Evolutionary conservation across 1,139 yeast species (phyloP).

Genomic region (Kodamaea plutei): DNA sequence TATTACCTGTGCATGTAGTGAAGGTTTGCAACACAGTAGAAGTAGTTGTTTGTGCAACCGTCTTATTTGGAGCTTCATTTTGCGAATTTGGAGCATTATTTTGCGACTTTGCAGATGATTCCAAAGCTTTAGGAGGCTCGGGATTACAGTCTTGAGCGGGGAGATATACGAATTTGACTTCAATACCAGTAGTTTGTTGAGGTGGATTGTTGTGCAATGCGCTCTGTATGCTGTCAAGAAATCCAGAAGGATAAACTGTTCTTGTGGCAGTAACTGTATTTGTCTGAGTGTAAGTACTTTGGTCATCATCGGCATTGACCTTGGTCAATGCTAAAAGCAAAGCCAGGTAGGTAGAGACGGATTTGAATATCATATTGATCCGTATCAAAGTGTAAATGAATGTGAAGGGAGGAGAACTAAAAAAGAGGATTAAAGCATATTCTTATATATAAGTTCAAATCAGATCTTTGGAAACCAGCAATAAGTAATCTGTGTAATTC

Average conservation of each 20-base stretch:
- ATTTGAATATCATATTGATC: constrained; percentile 15
- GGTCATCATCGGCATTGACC: constrained; percentile 11
- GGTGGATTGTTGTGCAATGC: constrained; percentile 23
- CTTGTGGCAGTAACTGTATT: constrained; percentile 30
- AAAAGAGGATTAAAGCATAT: too few relatives aligned
- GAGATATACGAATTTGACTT: constrained; percentile 28
- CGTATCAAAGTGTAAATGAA: too few relatives aligned
- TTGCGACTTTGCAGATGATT: background rate
- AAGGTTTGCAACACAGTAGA: background rate
- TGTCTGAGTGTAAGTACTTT: background rate
- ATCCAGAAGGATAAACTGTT: constrained; percentile 28
- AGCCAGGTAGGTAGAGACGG: constrained; percentile 12
- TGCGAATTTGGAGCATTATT: background rate
- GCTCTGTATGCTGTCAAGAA: constrained; percentile 19
- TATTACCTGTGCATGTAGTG: constrained; percentile 6
- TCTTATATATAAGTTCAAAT: too few relatives aligned
- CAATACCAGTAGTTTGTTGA: constrained; percentile 25
- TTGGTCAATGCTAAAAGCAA: constrained; percentile 9
- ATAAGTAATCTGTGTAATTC: too few relatives aligned
- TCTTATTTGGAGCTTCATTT: background rate
- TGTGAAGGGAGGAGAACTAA: too few relatives aligned
- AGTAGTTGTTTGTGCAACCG: background rate
- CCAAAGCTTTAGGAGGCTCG: background rate
- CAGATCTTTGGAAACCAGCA: too few relatives aligned
- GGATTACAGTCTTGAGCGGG: constrained; percentile 1